Percentiles rank a stretch among this genome's conserved stretches.
These are phyloP conservation scores for Chlorella sp. DNA, from an alignment of 139 green algal genomes.

Conservation along the genomic window DNA sequence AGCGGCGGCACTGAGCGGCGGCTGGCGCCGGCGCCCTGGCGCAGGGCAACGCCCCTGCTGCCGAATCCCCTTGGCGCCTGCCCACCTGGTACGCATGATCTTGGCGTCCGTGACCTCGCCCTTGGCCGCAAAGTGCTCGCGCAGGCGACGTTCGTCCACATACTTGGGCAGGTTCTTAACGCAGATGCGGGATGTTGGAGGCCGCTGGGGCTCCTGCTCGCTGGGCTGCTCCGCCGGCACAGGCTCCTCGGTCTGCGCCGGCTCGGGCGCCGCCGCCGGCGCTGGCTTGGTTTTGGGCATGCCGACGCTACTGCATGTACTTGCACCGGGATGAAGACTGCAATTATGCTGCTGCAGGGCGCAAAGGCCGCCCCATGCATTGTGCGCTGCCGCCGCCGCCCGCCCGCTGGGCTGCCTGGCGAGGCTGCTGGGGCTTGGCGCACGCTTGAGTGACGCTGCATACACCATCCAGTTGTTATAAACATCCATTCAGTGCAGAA, in stretches of 20 bases:
- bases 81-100: conserved; percentile 89
- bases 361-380: too few relatives aligned
- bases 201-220: background rate
- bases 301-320: too few relatives aligned
- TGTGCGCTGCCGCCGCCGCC: too few relatives aligned
- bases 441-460: too few relatives aligned
- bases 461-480: too few relatives aligned
- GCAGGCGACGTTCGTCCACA: conserved; percentile 78
- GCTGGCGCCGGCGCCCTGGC: conserved; percentile 8
- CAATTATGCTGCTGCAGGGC: too few relatives aligned
- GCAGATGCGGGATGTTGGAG: conserved; percentile 77
- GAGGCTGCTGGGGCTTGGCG: too few relatives aligned
- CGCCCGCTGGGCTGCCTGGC: too few relatives aligned
- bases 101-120: conserved; percentile 97
- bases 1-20: background rate
- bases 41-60: background rate
- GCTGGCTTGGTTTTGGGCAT: background rate
- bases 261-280: background rate
- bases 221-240: background rate
- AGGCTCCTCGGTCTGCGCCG: background rate
- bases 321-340: too few relatives aligned
- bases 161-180: conserved; percentile 97
- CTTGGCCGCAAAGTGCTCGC: conserved; percentile 87
- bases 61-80: background rate
- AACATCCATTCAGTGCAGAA: too few relatives aligned